Conservation (phyloP, 176 grass and related monocot genomes). For the Phoenix roebelenii region DNA sequence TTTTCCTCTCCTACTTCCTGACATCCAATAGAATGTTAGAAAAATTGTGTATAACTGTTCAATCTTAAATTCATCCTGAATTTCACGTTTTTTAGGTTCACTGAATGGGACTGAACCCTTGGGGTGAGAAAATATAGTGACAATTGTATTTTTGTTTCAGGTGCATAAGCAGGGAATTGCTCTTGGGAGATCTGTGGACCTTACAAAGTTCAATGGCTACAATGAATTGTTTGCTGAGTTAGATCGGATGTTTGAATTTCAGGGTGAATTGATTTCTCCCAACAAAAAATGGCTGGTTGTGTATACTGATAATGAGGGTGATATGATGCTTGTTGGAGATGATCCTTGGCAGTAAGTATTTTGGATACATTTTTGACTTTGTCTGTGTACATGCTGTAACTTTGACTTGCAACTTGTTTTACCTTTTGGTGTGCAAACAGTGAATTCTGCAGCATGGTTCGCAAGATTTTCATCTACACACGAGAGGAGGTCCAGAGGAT, state of each 20-base stretch:
- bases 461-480: slow-evolving; percentile 87
- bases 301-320: slow-evolving; percentile 82
- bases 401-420: neutral
- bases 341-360: slow-evolving; percentile 81
- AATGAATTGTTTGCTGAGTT: slow-evolving; percentile 56
- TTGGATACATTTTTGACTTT: neutral
- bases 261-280: slow-evolving; percentile 48
- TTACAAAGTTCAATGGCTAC: slow-evolving; percentile 74
- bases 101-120: too few species aligned
- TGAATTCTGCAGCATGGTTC: slow-evolving; percentile 85
- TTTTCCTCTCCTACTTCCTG: too few species aligned
- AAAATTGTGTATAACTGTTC: too few species aligned
- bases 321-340: slow-evolving; percentile 99
- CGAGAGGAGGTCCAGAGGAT: slow-evolving; percentile 81
- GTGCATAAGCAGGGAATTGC: slow-evolving; percentile 98
- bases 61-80: too few species aligned
- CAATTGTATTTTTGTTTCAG: slow-evolving; percentile 27
- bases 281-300: slow-evolving; percentile 82
- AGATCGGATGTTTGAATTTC: slow-evolving; percentile 88
- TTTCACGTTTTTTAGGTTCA: too few species aligned
- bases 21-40: too few species aligned
- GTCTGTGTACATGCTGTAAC: neutral
- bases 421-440: slow-evolving; percentile 31
- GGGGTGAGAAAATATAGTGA: neutral
- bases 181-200: slow-evolving; percentile 83